A percentile compares a stretch with the other conserved stretches of the same genome.
Conservation (phyloP, 768 basidiomycete species). For the Vararia minispora region DNA sequence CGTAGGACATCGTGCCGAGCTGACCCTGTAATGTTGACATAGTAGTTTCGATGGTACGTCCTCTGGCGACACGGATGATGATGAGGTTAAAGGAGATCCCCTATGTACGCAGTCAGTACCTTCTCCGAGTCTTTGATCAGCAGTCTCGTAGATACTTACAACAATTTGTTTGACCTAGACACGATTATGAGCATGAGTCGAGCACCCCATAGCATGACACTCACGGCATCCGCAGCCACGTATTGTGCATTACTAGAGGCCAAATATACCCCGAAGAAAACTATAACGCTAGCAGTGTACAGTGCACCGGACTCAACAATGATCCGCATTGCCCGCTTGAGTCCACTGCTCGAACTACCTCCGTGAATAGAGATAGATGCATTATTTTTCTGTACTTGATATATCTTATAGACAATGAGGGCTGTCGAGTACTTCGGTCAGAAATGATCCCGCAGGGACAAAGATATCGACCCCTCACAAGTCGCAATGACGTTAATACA, state of each 20-base stretch:
- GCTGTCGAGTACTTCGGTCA: neutral
- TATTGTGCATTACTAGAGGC: constrained; percentile 17
- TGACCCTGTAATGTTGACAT: no score
- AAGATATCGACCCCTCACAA: neutral
- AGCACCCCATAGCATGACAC: no score
- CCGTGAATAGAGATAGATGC: no score
- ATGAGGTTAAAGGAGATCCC: constrained; percentile 22
- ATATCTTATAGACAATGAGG: constrained; percentile 1
- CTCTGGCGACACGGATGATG: constrained; percentile 17
- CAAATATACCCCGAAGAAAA: constrained; percentile 15
- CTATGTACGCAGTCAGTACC: neutral
- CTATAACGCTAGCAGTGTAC: constrained; percentile 15
- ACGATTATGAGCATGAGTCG: neutral
- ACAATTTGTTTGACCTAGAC: neutral
- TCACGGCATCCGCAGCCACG: constrained; percentile 16
- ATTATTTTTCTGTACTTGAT: neutral
- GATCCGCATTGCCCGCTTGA: constrained; percentile 16
- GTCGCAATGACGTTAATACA: constrained; percentile 1
- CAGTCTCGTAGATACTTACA: constrained; percentile 12
- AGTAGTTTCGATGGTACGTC: constrained; percentile 13
- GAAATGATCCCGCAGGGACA: neutral
- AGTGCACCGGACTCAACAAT: constrained; percentile 22
- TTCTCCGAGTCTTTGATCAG: no score
- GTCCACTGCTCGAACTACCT: no score
- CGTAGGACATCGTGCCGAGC: no score